Base-by-base conservation (phyloP, 2,329 filamentous ascomycete genomes). In the Orbilia oligospora region DNA sequence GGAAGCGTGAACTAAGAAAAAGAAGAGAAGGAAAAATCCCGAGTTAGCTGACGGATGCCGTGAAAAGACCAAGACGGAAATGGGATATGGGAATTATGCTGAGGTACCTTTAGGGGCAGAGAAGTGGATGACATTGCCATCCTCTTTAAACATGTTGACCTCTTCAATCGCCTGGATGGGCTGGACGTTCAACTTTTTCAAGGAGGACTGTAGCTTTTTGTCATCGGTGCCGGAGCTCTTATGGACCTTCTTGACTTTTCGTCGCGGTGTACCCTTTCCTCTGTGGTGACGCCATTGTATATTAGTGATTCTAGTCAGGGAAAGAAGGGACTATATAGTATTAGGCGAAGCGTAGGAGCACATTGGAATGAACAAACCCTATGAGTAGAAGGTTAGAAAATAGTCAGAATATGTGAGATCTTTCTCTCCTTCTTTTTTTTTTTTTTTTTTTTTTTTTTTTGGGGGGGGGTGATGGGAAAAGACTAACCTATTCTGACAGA, bases 141-240 rank as follows among this genome's bases (percentile, higher is more conserved):
- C 96, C 85, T 93, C 92, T 92, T 99, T 99, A 92, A 99, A 99
- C 96, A 99, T 99, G 92, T 99, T 99, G 86, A 99, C 96, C 89
- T 99, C 96, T 91, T 99, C 96, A 84, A 99, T 99, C 82, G 93
- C 93, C 89, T 97, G 94, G 87, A 99, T 98, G 84, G 96, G 96
- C 90, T 99, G 96, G 78, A 97, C 95, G 88, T 98, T 98, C 86
- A 99, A 91, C 92, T 99, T 99, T 93, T 99, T 99, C 82, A 99
- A 90, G 80, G 93, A 88, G 80, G 91, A 90, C 89, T 99, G 96
- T 81, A 99, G 93, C 91, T 99, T 99, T 93, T 97, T 98, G 91
- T 99, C 96, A 86, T 99, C 96, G 86, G 93, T 93, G 85, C 92
- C 93, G 82, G 92, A 92, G 86, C 91, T 93, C 86, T 93, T 93